Base-by-base conservation (phyloP, 257 asterid species). In the Solanum dulcamara region DNA sequence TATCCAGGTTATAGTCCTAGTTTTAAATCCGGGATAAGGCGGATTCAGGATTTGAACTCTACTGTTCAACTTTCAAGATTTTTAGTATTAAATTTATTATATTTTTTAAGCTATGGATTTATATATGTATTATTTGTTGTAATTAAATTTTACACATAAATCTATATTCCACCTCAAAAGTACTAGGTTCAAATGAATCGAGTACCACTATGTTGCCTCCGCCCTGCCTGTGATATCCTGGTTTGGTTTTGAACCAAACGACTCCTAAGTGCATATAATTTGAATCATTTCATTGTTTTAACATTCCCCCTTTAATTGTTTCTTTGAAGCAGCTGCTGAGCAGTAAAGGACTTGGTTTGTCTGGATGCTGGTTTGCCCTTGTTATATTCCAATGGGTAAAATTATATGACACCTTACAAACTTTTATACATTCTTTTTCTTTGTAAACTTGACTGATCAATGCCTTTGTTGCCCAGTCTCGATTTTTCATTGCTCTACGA, bases 351-450 rank as follows among this genome's bases (percentile, higher is more conserved):
- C 92, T 84, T 67, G 98, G 99, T 81, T 89, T 95, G 86, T 81
- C 93, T 26, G 98, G 97, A 6, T 93, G 96, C 85, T 96, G 98
- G 99, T 93, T 93, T 86, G 86, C 96, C 17, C 97, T 95, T 59
- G 98, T 92, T 55, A 93, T 93, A 20, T 96, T 95, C 91, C 99
- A 96, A 90, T 96, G 99, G 98, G 98, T 95, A 91, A 80, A 64
- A 13, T 64, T 46, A 6, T 13, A 46, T 59, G 11, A 15, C 20
- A 44, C 6, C 4, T 33, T 66, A 48, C 80, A 64, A 32, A 33
- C 62, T 28, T 77, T 48, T 79, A 75, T 26, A 6, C 64, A 4
- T 48, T 46, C 83, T 77, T 44, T 26, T 46, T 77, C 8, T 70
- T 50, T 62, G 72, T 80, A 62, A 48, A 28, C 9, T 77, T 22